phyloP scores from a whole-genome alignment of 2,329 filamentous ascomycete genomes.

The Cytospora paraplurivora region DNA sequence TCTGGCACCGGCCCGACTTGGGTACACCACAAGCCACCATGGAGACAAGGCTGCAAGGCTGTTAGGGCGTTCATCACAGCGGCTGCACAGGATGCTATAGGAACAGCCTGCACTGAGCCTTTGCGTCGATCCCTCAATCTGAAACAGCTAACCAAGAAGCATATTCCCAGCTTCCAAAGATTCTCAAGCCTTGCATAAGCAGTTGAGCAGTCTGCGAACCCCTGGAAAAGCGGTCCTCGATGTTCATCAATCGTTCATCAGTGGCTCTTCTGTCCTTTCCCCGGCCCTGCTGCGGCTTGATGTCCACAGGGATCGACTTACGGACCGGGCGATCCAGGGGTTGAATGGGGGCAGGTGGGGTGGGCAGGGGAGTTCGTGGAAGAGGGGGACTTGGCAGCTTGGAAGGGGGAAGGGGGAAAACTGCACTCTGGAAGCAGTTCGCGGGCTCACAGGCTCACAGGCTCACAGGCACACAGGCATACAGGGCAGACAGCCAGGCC shows the following conservation, averaged over 20 bases:
- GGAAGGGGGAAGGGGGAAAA: no score
- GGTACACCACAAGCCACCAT: no score
- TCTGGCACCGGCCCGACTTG: no score
- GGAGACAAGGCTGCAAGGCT: no score
- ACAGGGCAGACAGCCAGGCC: no score
- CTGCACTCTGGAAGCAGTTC: no score
- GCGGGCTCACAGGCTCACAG: no score
- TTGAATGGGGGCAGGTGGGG: constrained; percentile 7
- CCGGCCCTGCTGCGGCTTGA: background rate
- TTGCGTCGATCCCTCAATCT: background rate
- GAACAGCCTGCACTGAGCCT: background rate
- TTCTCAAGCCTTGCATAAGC: background rate
- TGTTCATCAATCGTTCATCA: constrained; percentile 3
- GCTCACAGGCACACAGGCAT: no score
- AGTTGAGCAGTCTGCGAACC: constrained; percentile 5
- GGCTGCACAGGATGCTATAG: no score
- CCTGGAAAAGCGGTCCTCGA: constrained; percentile 15
- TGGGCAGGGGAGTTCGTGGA: no score
- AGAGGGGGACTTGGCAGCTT: no score
- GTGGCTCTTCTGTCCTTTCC: constrained; percentile 5
- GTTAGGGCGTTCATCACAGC: no score
- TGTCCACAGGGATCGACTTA: constrained; percentile 6
- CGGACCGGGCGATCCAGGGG: constrained; percentile 20
- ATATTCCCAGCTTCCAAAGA: background rate
- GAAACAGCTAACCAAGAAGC: background rate